Evolutionary conservation across 2,329 filamentous ascomycete genomes (phyloP).

Genomic region (Triangularia verruculosa): DNA sequence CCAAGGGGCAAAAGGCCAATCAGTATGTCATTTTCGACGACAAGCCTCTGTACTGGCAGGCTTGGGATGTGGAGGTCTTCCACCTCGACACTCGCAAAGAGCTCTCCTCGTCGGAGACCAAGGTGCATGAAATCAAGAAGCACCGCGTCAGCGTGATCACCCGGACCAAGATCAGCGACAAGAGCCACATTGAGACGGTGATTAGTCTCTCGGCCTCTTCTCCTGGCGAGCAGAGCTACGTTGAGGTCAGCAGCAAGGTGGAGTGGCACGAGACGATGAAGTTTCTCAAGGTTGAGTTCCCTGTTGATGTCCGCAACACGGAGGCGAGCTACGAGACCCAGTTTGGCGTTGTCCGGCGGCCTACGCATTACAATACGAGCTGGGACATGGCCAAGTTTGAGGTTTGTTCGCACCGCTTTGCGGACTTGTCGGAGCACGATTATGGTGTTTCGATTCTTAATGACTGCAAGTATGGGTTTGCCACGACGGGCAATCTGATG

Average conservation of each 20-base stretch:
- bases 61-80: conserved; percentile 97
- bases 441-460: conserved; percentile 88
- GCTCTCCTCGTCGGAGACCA: conserved; percentile 64
- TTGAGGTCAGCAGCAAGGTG: conserved; percentile 82
- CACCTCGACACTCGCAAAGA: conserved; percentile 84
- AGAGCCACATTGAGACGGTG: conserved; percentile 82
- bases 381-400: conserved; percentile 82
- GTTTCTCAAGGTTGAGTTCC: conserved; percentile 98
- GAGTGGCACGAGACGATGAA: conserved; percentile 97
- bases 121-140: conserved; percentile 66
- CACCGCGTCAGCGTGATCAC: conserved; percentile 80
- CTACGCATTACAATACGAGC: conserved; percentile 96
- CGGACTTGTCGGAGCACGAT: conserved; percentile 65
- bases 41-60: conserved; percentile 95
- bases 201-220: conserved; percentile 73
- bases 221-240: conserved; percentile 61
- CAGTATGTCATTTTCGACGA: conserved; percentile 95
- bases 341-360: conserved; percentile 81
- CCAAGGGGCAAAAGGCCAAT: conserved; percentile 72
- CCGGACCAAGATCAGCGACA: conserved; percentile 80
- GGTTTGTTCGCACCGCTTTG: conserved; percentile 73
- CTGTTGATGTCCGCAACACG: conserved; percentile 83
- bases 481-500: conserved; percentile 85
- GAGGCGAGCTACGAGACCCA: conserved; percentile 95
- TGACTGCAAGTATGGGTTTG: conserved; percentile 95